Base-by-base conservation (phyloP, 306 rosid genomes). In the Gastrolobium villosum region DNA sequence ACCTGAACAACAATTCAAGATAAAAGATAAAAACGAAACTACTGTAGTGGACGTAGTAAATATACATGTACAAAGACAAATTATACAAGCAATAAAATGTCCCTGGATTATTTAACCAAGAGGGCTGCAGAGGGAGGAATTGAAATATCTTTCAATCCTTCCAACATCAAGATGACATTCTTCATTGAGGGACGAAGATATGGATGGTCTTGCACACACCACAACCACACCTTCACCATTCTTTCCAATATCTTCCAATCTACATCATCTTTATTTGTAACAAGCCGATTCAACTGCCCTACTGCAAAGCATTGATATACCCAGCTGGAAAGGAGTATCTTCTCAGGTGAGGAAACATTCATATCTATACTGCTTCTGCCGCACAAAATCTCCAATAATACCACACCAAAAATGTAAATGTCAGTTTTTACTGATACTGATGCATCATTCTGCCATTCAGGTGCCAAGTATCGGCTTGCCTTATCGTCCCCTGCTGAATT, bases 141-240 rank as follows among this genome's bases (percentile, higher is more conserved):
- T 55, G 82, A 82, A 71, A 79, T 63, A n/a, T 75, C 70, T 79
- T 78, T 65, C 72, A 76, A 70, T 31, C 84, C 89, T 43, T 79
- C 86, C 59, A 86, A 45, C 86, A 86, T 82, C 65, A 86, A 59
- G 15, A 82, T 41, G 34, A 75, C 71, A 50, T 50, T 82, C 74
- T 72, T 82, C 53, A 82, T 82, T 36, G 82, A 52, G 50, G 89
- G 86, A 50, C 80, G 86, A 8, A 82, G 48, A 34, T 50, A 6
- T 4, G 81, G 86, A 15, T 37, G 40, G 7, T 82, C 80, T 48
- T 82, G 89, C 13, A 86, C 80, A 65, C 86, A 86, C 86, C 86
- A 82, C 43, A 86, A 20, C 4, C 82, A 86, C 6, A 86, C 84
- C 30, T 79, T 86, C 76, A 86, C 82, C 84, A 86, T 82, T 65